A percentile compares a stretch with the other conserved stretches of the same genome.
Conservation (phyloP, 768 basidiomycete genomes). For the Dentipellis sp. region DNA sequence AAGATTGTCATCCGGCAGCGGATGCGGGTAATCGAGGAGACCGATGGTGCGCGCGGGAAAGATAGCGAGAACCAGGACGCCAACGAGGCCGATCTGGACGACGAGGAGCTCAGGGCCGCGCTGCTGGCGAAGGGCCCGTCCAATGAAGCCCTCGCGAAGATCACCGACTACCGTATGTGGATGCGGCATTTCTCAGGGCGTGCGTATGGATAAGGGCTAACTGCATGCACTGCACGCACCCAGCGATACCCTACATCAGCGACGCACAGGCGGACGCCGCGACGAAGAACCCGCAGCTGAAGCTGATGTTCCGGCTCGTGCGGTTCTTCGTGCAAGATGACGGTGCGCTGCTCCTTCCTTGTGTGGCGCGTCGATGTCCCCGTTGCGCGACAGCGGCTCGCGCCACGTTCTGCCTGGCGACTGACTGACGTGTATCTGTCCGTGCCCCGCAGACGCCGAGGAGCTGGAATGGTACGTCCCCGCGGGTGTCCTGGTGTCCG, state of each 20-base stretch:
- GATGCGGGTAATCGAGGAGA: conserved; percentile 50
- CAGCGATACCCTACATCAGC: conserved; percentile 69
- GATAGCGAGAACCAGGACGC: conserved; percentile 25
- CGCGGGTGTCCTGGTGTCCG: conserved; percentile 51
- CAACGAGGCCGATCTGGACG: conserved; percentile 17
- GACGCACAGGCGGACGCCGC: conserved; percentile 73
- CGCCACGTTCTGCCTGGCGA: neutral
- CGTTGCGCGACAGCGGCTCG: conserved; percentile 4
- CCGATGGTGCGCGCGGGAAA: conserved; percentile 30
- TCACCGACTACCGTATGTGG: conserved; percentile 66
- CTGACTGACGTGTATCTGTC: neutral
- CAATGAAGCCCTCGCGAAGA: conserved; percentile 57
- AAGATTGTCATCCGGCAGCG: conserved; percentile 49
- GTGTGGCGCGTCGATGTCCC: conserved; percentile 1
- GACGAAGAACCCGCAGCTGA: conserved; percentile 69
- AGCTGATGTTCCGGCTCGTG: conserved; percentile 75
- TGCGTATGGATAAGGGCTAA: neutral
- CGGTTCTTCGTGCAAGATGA: conserved; percentile 62
- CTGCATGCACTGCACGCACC: neutral
- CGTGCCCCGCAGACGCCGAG: conserved; percentile 38
- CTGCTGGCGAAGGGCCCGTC: conserved; percentile 36
- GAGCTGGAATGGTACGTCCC: conserved; percentile 86
- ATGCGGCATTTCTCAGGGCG: neutral
- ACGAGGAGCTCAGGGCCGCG: neutral
- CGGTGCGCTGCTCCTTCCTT: conserved; percentile 32